Evolutionary conservation across 2,329 filamentous ascomycete genomes (phyloP).

Genomic region (Volutella citrinella): DNA sequence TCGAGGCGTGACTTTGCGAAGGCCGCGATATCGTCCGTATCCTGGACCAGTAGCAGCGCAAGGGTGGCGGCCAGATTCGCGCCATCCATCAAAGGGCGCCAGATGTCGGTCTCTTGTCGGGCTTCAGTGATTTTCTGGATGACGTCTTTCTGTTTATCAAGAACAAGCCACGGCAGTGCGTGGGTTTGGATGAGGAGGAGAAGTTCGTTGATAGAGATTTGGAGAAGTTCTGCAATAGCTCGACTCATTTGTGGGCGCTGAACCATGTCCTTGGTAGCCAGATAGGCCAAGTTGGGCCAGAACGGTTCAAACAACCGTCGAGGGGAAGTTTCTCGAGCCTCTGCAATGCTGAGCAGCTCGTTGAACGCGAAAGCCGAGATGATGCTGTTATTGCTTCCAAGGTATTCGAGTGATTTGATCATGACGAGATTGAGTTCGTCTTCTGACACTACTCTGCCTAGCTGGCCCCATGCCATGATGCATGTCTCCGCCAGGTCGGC

Average conservation of each 20-base stretch:
- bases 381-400: constrained; percentile 78
- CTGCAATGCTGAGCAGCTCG: constrained; percentile 73
- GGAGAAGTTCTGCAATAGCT: constrained; percentile 76
- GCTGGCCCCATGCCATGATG: constrained; percentile 80
- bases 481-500: constrained; percentile 75
- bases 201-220: constrained; percentile 71
- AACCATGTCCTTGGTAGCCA: constrained; percentile 77
- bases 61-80: constrained; percentile 57
- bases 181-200: constrained; percentile 73
- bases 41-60: constrained; percentile 57
- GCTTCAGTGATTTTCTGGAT: constrained; percentile 79
- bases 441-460: constrained; percentile 73
- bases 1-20: constrained; percentile 67
- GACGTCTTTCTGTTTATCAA: constrained; percentile 73
- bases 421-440: constrained; percentile 85
- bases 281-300: constrained; percentile 81
- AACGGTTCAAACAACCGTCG: constrained; percentile 77
- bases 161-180: constrained; percentile 81
- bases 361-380: constrained; percentile 79
- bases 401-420: constrained; percentile 78
- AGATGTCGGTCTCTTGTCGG: constrained; percentile 65
- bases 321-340: constrained; percentile 58
- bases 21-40: constrained; percentile 55
- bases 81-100: constrained; percentile 51
- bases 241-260: constrained; percentile 78